These are phyloP conservation scores for Litchi chinensis DNA, from an alignment of 345 rosid genomes.

Conservation along the genomic window DNA sequence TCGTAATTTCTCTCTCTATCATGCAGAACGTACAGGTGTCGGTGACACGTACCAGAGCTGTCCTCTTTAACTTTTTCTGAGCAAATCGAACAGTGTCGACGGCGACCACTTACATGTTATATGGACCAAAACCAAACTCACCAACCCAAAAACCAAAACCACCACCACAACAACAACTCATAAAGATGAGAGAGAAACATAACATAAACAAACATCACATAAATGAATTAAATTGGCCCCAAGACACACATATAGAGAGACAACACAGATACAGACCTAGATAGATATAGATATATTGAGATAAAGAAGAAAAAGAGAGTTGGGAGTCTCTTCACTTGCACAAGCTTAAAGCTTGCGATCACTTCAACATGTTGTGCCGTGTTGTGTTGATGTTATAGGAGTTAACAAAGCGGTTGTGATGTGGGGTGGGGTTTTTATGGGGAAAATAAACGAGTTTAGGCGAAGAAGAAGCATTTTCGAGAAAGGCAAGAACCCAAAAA, in stretches of 20 bases:
- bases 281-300: not conserved
- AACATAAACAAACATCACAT: not conserved
- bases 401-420: not conserved
- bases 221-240: not conserved
- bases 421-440: conserved; percentile 5
- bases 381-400: not conserved
- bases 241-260: too few species aligned
- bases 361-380: not conserved
- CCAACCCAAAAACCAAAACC: not conserved
- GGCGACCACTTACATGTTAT: not conserved
- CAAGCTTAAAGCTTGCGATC: not conserved
- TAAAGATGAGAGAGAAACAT: too few species aligned
- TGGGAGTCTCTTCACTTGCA: not conserved
- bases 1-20: conserved; percentile 38
- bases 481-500: not conserved
- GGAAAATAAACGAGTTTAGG: not conserved
- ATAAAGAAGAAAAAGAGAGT: not conserved
- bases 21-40: conserved; percentile 59
- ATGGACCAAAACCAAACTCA: not conserved
- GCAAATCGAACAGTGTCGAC: conserved; percentile 30
- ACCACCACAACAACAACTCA: too few species aligned
- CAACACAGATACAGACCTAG: too few species aligned
- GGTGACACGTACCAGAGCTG: conserved; percentile 34
- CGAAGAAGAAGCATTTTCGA: conserved; percentile 20
- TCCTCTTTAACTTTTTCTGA: conserved; percentile 24